phyloP scores from a whole-genome alignment of 139 green algal species.

The Chlorella sp. region DNA sequence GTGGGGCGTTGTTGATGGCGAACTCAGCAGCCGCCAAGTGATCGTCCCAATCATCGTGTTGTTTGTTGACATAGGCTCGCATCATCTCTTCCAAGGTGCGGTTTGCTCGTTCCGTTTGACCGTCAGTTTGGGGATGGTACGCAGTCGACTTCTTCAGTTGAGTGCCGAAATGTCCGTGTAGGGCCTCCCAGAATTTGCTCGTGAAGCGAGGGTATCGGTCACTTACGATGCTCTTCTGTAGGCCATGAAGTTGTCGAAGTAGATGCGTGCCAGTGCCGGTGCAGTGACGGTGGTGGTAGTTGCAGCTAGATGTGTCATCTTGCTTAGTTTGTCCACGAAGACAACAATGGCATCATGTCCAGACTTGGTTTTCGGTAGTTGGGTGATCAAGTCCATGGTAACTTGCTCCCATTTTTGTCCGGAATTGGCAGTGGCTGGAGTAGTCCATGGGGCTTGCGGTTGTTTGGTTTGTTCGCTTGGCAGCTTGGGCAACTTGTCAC shows the following conservation, averaged over 20 bases:
- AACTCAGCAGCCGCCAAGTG: slow-evolving; percentile 54
- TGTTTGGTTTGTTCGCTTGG: slow-evolving; percentile 45
- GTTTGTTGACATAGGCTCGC: slow-evolving; percentile 41
- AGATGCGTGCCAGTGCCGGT: background rate
- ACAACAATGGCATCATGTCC: slow-evolving; percentile 56
- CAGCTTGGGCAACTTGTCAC: slow-evolving; percentile 48
- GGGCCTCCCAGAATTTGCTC: slow-evolving; percentile 38
- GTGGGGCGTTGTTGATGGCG: slow-evolving; percentile 58
- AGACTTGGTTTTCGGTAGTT: background rate
- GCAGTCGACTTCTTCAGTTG: slow-evolving; percentile 30
- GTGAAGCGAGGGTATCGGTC: slow-evolving; percentile 45
- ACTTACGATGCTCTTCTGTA: slow-evolving; percentile 40
- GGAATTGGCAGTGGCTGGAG: slow-evolving; percentile 37
- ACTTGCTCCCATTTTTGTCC: slow-evolving; percentile 33
- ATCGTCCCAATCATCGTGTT: slow-evolving; percentile 60
- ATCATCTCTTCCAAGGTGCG: slow-evolving; percentile 65
- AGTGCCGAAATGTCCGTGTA: slow-evolving; percentile 8
- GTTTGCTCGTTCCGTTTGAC: slow-evolving; percentile 72
- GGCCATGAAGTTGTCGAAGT: slow-evolving; percentile 35
- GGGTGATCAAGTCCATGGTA: slow-evolving; percentile 41
- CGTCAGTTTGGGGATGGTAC: slow-evolving; percentile 69
- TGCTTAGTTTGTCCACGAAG: slow-evolving; percentile 29
- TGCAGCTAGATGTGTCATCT: slow-evolving; percentile 27
- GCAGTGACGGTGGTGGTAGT: background rate
- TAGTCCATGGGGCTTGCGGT: background rate